A percentile compares a stretch with the other conserved stretches of the same genome.
phyloP scores from a whole-genome alignment of 495 filamentous ascomycete genomes.

The Massariosphaeria phaeospora region DNA sequence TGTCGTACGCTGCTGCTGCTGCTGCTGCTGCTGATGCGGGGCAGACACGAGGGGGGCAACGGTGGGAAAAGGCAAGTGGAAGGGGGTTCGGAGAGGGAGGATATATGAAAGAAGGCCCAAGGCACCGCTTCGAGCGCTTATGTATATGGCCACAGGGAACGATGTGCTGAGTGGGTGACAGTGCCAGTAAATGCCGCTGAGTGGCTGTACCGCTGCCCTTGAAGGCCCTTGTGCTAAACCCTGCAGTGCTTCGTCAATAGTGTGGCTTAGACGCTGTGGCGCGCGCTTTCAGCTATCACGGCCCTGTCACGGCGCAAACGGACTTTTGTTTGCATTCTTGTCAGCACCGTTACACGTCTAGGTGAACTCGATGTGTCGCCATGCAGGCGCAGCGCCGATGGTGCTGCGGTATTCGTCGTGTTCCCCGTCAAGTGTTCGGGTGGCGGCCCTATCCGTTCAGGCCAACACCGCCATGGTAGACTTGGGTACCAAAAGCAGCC shows the following conservation, averaged over 20 bases:
- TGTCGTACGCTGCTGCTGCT: too few species aligned
- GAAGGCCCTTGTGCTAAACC: too few species aligned
- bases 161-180: conserved; percentile 10
- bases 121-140: conserved; percentile 5
- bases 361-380: not conserved
- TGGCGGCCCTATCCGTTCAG: too few species aligned
- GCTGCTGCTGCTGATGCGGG: not conserved
- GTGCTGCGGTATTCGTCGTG: too few species aligned
- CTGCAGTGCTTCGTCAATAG: too few species aligned
- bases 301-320: not conserved
- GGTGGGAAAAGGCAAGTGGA: not conserved
- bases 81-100: not conserved
- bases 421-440: too few species aligned
- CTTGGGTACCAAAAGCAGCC: too few species aligned
- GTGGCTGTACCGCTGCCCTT: conserved; percentile 13
- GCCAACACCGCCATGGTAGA: too few species aligned
- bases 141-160: not conserved
- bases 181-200: not conserved
- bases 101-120: not conserved
- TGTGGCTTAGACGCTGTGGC: conserved; percentile 1
- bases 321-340: not conserved
- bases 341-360: not conserved
- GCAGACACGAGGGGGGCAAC: not conserved
- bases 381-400: too few species aligned
- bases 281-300: not conserved